Percentiles rank a stretch among this genome's conserved stretches.
Evolutionary conservation across 305 asterid species (phyloP).

Genomic region (Solanum hybrid): DNA sequence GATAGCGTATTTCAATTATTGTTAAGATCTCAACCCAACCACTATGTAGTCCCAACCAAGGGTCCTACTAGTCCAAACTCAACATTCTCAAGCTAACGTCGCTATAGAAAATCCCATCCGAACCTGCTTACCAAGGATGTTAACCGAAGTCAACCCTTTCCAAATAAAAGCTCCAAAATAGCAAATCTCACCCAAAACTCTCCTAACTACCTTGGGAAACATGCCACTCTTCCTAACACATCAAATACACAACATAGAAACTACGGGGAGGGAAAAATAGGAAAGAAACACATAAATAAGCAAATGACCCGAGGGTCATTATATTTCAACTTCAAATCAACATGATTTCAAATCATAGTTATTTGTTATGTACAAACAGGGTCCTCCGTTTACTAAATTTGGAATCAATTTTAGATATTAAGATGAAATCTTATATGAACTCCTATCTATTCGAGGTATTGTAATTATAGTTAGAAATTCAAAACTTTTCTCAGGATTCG

Average conservation of each 20-base stretch:
- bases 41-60: neutral
- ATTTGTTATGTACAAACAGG: neutral
- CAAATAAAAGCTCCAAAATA: neutral
- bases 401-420: neutral
- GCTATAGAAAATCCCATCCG: neutral
- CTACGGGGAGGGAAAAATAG: neutral
- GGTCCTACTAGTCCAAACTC: neutral
- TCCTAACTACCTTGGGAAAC: neutral
- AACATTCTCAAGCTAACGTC: neutral
- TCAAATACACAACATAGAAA: neutral
- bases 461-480: neutral
- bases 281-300: neutral
- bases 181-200: neutral
- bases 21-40: neutral
- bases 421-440: neutral
- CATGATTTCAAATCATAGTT: neutral
- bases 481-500: neutral
- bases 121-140: neutral
- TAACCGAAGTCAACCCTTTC: neutral
- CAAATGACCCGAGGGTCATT: neutral
- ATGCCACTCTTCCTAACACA: neutral
- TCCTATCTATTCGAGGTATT: neutral
- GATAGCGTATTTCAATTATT: neutral
- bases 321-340: neutral
- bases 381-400: neutral